These are phyloP conservation scores for Cytospora chrysosperma DNA, from an alignment of 2,329 filamentous ascomycete species.

Conservation along the genomic window DNA sequence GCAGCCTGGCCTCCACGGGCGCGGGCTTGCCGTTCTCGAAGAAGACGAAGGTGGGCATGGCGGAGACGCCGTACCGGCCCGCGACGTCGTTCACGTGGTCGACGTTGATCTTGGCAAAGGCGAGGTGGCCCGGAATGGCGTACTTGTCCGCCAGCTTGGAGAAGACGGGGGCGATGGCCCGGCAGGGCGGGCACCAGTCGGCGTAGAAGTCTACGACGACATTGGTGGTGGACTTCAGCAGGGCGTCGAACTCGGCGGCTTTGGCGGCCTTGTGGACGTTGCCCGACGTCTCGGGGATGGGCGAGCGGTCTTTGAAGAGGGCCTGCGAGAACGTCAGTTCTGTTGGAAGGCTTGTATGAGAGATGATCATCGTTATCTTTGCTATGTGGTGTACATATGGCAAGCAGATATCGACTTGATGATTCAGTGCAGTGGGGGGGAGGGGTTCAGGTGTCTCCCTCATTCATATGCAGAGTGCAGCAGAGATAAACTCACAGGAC, in stretches of 20 bases:
- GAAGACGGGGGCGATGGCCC: slow-evolving; percentile 47
- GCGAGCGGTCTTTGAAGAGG: slow-evolving; percentile 31
- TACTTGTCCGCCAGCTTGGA: slow-evolving; percentile 42
- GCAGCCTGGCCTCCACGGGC: slow-evolving; percentile 32
- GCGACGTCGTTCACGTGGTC: slow-evolving; percentile 51
- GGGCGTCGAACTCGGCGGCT: slow-evolving; percentile 36
- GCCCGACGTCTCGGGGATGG: slow-evolving; percentile 41
- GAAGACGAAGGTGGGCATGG: slow-evolving; percentile 57
- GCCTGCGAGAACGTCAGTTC: slow-evolving; percentile 14
- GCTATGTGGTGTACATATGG: neutral
- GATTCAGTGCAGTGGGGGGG: neutral
- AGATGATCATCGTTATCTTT: neutral
- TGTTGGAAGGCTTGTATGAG: neutral
- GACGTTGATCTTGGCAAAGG: slow-evolving; percentile 57
- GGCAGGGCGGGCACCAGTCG: slow-evolving; percentile 52
- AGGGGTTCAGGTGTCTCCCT: neutral
- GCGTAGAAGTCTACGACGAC: slow-evolving; percentile 51
- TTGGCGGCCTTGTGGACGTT: slow-evolving; percentile 37
- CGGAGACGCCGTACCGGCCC: slow-evolving; percentile 46
- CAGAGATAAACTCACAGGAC: neutral
- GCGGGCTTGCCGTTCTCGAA: slow-evolving; percentile 48
- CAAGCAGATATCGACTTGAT: neutral
- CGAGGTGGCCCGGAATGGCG: slow-evolving; percentile 38
- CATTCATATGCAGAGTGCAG: neutral
- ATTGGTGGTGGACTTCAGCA: slow-evolving; percentile 41